Conservation (phyloP, 345 rosid genomes). For the Pistacia atlantica region DNA sequence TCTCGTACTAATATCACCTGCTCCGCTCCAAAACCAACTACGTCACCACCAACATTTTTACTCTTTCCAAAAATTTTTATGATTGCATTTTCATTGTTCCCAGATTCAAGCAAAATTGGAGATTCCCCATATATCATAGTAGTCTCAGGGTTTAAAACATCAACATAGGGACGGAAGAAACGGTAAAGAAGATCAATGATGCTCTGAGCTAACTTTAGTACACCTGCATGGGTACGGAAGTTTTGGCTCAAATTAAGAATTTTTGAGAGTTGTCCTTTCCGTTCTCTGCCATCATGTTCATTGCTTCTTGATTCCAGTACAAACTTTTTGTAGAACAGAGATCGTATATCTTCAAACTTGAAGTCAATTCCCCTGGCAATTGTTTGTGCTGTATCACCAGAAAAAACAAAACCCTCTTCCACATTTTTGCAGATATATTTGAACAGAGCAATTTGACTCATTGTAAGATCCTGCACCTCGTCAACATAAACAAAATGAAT, state of each 20-base stretch:
- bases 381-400: too few relatives aligned
- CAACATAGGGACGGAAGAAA: slow-evolving; percentile 32
- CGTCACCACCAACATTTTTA: neutral
- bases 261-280: slow-evolving; percentile 24
- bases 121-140: slow-evolving; percentile 51
- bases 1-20: slow-evolving; percentile 55
- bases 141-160: slow-evolving; percentile 38
- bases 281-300: slow-evolving; percentile 12
- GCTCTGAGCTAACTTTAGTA: too few relatives aligned
- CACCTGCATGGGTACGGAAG: too few relatives aligned
- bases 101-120: slow-evolving; percentile 42
- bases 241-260: too few relatives aligned
- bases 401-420: too few relatives aligned
- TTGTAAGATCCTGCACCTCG: slow-evolving; percentile 65
- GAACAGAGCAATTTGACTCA: slow-evolving; percentile 56
- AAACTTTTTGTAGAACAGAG: slow-evolving; percentile 17
- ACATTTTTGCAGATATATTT: slow-evolving; percentile 19
- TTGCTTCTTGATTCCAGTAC: slow-evolving; percentile 15
- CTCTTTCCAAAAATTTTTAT: too few relatives aligned
- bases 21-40: slow-evolving; percentile 53
- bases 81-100: slow-evolving; percentile 26
- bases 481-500: slow-evolving; percentile 52
- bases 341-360: too few relatives aligned
- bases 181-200: slow-evolving; percentile 20
- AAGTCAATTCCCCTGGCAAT: too few relatives aligned